Conservation (phyloP, 2,329 filamentous ascomycete genomes). For the Graphiopsis chlorocephala region DNA sequence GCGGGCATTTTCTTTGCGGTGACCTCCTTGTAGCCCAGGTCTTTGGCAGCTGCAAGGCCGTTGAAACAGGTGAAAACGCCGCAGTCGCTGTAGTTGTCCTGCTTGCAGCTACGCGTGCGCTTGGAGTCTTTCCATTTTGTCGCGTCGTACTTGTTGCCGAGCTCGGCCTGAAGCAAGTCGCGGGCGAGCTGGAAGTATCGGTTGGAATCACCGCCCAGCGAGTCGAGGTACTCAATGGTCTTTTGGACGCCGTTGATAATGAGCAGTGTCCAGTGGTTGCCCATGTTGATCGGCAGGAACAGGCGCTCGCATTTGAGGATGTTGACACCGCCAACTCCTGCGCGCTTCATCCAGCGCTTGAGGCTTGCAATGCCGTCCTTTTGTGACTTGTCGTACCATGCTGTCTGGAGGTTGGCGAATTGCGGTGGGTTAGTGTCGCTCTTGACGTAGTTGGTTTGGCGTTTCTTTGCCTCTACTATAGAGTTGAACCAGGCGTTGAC, state of each 20-base stretch:
- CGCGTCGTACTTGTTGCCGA: slow-evolving; percentile 55
- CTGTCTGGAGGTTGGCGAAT: slow-evolving; percentile 62
- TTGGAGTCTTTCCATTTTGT: slow-evolving; percentile 59
- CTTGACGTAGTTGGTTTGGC: slow-evolving; percentile 49
- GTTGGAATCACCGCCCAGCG: slow-evolving; percentile 49
- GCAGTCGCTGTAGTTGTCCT: slow-evolving; percentile 70
- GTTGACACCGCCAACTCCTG: slow-evolving; percentile 58
- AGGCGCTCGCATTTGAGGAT: slow-evolving; percentile 65
- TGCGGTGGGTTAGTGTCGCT: slow-evolving; percentile 53
- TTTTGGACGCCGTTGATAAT: slow-evolving; percentile 61
- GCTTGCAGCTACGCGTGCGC: slow-evolving; percentile 51
- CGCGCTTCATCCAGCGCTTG: slow-evolving; percentile 57
- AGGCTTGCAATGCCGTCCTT: slow-evolving; percentile 46
- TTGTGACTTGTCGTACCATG: slow-evolving; percentile 59
- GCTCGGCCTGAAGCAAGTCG: slow-evolving; percentile 57
- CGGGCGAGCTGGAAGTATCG: slow-evolving; percentile 31
- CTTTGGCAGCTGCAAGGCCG: slow-evolving; percentile 57
- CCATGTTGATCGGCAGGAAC: slow-evolving; percentile 62
- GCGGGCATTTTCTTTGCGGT: slow-evolving; percentile 24
- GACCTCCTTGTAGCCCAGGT: slow-evolving; percentile 50
- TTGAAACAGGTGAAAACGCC: slow-evolving; percentile 77
- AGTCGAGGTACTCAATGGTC: slow-evolving; percentile 68
- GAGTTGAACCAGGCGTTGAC: slow-evolving; percentile 65
- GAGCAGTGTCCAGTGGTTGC: slow-evolving; percentile 69
- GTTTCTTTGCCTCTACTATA: slow-evolving; percentile 57